Evolutionary conservation across 176 grass and related monocot genomes (phyloP), one percentile per base, ranked within the genome.

Genomic region (Oryza meyeriana): DNA sequence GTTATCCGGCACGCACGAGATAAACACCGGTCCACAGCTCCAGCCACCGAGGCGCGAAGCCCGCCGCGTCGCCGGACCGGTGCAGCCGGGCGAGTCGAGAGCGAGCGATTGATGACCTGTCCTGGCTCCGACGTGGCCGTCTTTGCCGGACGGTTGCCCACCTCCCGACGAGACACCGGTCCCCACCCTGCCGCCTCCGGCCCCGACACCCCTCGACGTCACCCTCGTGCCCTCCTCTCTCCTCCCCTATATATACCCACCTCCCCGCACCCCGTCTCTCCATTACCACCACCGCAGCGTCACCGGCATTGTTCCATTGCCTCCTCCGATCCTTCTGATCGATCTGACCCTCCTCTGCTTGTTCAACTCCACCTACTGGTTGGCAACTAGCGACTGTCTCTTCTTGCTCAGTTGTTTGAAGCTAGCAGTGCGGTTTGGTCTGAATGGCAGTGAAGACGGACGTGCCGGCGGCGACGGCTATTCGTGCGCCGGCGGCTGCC

Each of bases 361-460:
- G 38, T 31, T 30, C 4, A 45, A 64, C 75, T 78, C 59, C 8
- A 18, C 59, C 61, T 40, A 6, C 7, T 40, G 40, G 40, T 12
- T 12, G 40, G 10, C 1, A 42, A 12, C 40, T 42, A 12, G 24
- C 16, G 24, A 13, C 10, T 55, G 20, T 17, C 18, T 59, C 8
- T 74, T 69, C 61, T 69, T 29, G 26, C 79, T 70, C 57, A 11
- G 2, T 6, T 63, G 1, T 33, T 82, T 45, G 29, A 69, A 32
- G 14, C 25, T 18, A 66, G 30, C 3, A 12, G 16, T 65, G 30
- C 40, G 11, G 77, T 61, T 61, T 2, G 10, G 17, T 17, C 22
- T 12, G 16, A 82, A 97, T 97, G 94, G 89, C 87, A 3, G 89
- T 90, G 71, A 83, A 90, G 86, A 87, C 89, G 6, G 88, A 88